A percentile compares a stretch with the other conserved stretches of the same genome.
Evolutionary conservation across 2,329 filamentous ascomycete species (phyloP).

Genomic region (Cytospora piceicola): DNA sequence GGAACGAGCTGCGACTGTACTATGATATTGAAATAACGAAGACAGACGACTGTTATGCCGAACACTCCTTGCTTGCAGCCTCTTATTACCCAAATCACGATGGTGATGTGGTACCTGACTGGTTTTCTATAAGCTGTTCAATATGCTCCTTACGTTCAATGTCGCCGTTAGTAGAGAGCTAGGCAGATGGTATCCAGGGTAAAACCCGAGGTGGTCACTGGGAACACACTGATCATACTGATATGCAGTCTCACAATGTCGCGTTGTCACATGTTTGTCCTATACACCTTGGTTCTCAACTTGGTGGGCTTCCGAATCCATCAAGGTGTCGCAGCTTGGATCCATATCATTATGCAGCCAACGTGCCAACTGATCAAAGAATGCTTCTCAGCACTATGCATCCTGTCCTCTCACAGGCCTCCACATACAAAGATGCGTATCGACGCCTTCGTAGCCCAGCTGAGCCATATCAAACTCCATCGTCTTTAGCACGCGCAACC

Average conservation of each 20-base stretch:
- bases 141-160: background rate
- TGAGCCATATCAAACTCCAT: slow-evolving; percentile 7
- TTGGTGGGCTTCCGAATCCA: no score
- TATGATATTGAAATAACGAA: slow-evolving; percentile 47
- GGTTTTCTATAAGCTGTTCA: background rate
- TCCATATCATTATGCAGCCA: background rate
- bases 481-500: slow-evolving; percentile 2
- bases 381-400: background rate
- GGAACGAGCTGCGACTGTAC: slow-evolving; percentile 60
- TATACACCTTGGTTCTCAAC: no score
- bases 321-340: no score
- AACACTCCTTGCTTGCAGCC: background rate
- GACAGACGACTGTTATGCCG: background rate
- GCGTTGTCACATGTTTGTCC: background rate
- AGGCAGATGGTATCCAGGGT: background rate
- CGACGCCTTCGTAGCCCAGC: slow-evolving; percentile 5
- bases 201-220: background rate
- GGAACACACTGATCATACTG: background rate
- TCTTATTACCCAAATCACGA: background rate
- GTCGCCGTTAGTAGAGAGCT: background rate
- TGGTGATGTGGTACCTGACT: background rate
- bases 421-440: slow-evolving; percentile 8
- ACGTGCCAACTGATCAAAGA: background rate
- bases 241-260: no score
- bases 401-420: slow-evolving; percentile 1